These are phyloP conservation scores for Dactylellina drechsleri DNA, from an alignment of 2,329 filamentous ascomycete genomes.

Conservation along the genomic window DNA sequence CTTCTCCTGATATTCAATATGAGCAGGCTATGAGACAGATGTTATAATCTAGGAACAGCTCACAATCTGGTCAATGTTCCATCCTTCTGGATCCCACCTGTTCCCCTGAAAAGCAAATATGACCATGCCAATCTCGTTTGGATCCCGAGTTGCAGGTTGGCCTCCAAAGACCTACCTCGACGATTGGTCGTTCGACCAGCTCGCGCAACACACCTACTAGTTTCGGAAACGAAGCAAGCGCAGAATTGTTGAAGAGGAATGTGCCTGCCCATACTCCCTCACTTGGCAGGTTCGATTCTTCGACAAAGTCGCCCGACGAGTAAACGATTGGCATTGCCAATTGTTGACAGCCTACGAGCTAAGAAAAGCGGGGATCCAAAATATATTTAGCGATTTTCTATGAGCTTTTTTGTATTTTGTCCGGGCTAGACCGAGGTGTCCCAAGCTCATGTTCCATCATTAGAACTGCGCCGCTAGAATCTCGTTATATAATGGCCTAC, in stretches of 20 bases:
- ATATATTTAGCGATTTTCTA: slow-evolving; percentile 12
- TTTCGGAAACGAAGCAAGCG: slow-evolving; percentile 34
- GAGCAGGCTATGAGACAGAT: too few species aligned
- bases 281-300: slow-evolving; percentile 50
- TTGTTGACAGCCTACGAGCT: slow-evolving; percentile 50
- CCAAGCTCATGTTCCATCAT: slow-evolving; percentile 9
- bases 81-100: slow-evolving; percentile 10
- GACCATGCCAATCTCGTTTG: slow-evolving; percentile 5
- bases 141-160: slow-evolving; percentile 25
- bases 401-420: slow-evolving; percentile 25
- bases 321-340: slow-evolving; percentile 54
- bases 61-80: slow-evolving; percentile 12
- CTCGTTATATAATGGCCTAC: slow-evolving; percentile 48
- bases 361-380: slow-evolving; percentile 39
- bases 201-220: slow-evolving; percentile 42
- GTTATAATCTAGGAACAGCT: background rate
- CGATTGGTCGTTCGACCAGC: slow-evolving; percentile 2
- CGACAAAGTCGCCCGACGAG: slow-evolving; percentile 29
- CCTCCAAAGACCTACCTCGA: slow-evolving; percentile 31
- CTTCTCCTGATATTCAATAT: too few species aligned
- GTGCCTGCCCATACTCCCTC: slow-evolving; percentile 38
- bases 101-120: slow-evolving; percentile 17
- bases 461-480: slow-evolving; percentile 12
- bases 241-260: slow-evolving; percentile 44
- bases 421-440: slow-evolving; percentile 22